These are phyloP conservation scores for Rubia tinctorum DNA, from an alignment of 305 asterid species.

Conservation along the genomic window DNA sequence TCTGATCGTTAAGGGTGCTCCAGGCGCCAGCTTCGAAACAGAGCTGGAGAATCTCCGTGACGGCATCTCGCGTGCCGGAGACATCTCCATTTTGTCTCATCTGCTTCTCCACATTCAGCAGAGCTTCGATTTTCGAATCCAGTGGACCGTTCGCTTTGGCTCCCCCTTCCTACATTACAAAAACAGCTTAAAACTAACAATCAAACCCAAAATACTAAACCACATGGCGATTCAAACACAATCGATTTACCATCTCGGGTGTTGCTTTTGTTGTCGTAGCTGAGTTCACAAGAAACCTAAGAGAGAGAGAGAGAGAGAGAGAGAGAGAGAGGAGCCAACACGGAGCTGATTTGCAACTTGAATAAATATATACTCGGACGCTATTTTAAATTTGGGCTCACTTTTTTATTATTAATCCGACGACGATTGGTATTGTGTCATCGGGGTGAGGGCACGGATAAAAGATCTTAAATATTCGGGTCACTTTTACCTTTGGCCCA, in stretches of 20 bases:
- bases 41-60: conserved; percentile 76
- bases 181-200: conserved; percentile 2
- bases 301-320: neutral
- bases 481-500: neutral
- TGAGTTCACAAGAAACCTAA: conserved; percentile 13
- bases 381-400: neutral
- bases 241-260: conserved; percentile 8
- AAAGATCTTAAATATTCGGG: neutral
- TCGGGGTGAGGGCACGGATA: neutral
- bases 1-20: conserved; percentile 86
- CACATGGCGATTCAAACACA: neutral
- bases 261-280: neutral
- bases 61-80: conserved; percentile 81
- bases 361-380: neutral
- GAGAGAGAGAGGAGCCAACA: neutral
- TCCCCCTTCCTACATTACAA: conserved; percentile 61
- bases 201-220: conserved; percentile 9
- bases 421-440: neutral
- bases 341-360: neutral
- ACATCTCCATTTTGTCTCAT: conserved; percentile 92
- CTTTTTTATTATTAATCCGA: neutral
- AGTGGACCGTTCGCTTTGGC: conserved; percentile 31
- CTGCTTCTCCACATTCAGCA: conserved; percentile 93
- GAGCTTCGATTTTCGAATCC: conserved; percentile 76
- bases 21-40: conserved; percentile 91